Conservation (phyloP, 2,329 filamentous ascomycete genomes). For the Alternaria sp. region DNA sequence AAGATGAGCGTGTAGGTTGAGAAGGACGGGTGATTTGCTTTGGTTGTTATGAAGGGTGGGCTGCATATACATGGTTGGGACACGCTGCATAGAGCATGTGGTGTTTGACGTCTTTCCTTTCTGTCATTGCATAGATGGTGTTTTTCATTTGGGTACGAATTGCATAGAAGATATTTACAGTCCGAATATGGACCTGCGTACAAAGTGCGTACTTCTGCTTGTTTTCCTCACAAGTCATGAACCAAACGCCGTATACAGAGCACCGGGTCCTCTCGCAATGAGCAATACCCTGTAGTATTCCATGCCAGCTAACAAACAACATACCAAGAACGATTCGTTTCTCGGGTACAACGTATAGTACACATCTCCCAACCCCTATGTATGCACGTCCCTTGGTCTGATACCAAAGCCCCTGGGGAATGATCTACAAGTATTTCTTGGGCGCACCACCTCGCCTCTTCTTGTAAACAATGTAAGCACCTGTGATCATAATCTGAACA, state of each 20-base stretch:
- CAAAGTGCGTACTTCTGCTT: neutral
- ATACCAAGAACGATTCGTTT: neutral
- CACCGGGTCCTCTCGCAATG: neutral
- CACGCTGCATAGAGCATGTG: neutral
- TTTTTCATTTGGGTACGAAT: neutral
- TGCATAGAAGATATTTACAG: neutral
- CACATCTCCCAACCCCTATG: neutral
- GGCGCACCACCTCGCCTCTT: slow-evolving; percentile 74
- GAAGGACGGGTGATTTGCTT: neutral
- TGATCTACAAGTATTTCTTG: slow-evolving; percentile 83
- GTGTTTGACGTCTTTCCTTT: neutral
- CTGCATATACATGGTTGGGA: neutral
- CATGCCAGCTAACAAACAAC: neutral
- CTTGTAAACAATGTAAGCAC: slow-evolving; percentile 79
- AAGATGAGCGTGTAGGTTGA: slow-evolving; percentile 21
- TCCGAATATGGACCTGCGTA: neutral
- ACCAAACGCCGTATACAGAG: neutral
- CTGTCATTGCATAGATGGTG: slow-evolving; percentile 5
- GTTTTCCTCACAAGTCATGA: neutral
- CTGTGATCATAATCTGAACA: slow-evolving; percentile 74
- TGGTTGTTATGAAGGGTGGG: neutral
- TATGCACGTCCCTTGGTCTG: neutral
- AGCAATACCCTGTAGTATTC: neutral
- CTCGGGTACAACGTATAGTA: neutral
- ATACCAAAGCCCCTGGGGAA: neutral